phyloP scores from a whole-genome alignment of 169 alveolate species.

The Plasmodium relictum region DNA sequence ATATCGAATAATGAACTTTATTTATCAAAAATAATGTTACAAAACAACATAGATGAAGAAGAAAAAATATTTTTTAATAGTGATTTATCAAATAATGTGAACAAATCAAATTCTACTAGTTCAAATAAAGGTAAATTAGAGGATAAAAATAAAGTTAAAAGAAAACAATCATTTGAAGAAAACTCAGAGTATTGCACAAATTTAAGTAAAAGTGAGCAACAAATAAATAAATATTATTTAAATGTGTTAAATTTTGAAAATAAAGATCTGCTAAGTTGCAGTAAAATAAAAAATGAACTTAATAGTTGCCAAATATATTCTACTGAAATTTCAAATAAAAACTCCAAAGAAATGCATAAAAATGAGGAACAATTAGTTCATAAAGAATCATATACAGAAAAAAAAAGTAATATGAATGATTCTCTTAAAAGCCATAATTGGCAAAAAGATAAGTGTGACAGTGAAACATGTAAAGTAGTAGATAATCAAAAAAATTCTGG shows the following conservation, averaged over 20 bases:
- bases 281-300: neutral
- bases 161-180: neutral
- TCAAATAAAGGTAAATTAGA: neutral
- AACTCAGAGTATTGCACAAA: neutral
- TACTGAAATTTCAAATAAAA: neutral
- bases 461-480: too few relatives aligned
- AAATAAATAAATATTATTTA: constrained; percentile 3
- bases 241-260: neutral
- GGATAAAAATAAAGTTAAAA: neutral
- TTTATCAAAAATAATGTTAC: too few relatives aligned
- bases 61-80: neutral
- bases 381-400: neutral
- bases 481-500: too few relatives aligned
- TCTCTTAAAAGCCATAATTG: too few relatives aligned
- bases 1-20: too few relatives aligned
- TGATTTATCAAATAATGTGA: neutral
- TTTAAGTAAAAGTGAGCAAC: neutral
- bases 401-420: too few relatives aligned
- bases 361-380: neutral
- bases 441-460: too few relatives aligned
- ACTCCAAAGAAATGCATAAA: neutral
- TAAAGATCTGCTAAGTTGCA: neutral
- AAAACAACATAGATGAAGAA: neutral
- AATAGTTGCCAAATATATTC: neutral
- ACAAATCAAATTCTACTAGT: constrained; percentile 1